Conservation (phyloP, 2,329 filamentous ascomycete genomes). For the Anthostomella pinea region DNA sequence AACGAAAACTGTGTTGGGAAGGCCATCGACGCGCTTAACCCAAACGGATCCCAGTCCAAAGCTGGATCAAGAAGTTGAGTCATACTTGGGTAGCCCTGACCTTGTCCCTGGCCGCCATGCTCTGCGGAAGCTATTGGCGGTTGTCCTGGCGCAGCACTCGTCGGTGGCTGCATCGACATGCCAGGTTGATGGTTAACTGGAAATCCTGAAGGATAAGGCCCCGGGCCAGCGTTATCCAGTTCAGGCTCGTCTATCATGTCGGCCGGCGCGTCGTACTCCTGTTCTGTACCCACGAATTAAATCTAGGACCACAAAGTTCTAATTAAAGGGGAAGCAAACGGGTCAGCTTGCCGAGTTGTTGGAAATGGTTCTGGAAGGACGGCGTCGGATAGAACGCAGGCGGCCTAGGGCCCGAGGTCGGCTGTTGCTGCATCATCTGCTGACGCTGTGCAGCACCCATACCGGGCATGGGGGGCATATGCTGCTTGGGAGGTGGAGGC, state of each 20-base stretch:
- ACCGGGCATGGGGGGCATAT: slow-evolving; percentile 33
- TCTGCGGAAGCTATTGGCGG: slow-evolving; percentile 33
- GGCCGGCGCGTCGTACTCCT: slow-evolving; percentile 90
- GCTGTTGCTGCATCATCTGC: slow-evolving; percentile 35
- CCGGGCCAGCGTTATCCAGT: slow-evolving; percentile 66
- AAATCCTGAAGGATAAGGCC: slow-evolving; percentile 60
- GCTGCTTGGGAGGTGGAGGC: slow-evolving; percentile 40
- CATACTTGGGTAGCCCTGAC: slow-evolving; percentile 58
- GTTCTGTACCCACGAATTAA: slow-evolving; percentile 74
- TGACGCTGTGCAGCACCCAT: slow-evolving; percentile 35
- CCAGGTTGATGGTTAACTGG: slow-evolving; percentile 41
- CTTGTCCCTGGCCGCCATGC: slow-evolving; percentile 30
- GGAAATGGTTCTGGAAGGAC: slow-evolving; percentile 85
- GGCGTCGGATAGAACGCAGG: slow-evolving; percentile 72
- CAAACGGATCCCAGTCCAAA: slow-evolving; percentile 90
- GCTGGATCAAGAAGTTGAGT: slow-evolving; percentile 70
- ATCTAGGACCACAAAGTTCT: slow-evolving; percentile 65
- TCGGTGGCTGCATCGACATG: slow-evolving; percentile 37
- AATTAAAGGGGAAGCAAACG: slow-evolving; percentile 47
- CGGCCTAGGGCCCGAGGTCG: slow-evolving; percentile 39
- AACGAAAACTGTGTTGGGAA: slow-evolving; percentile 84
- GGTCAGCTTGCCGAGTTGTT: slow-evolving; percentile 86
- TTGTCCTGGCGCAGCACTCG: slow-evolving; percentile 39
- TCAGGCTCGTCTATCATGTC: slow-evolving; percentile 85
- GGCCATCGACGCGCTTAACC: slow-evolving; percentile 90